These are phyloP conservation scores for Haplosporangium sp. DNA, from an alignment of 371 early-diverging fungal species.

Conservation along the genomic window DNA sequence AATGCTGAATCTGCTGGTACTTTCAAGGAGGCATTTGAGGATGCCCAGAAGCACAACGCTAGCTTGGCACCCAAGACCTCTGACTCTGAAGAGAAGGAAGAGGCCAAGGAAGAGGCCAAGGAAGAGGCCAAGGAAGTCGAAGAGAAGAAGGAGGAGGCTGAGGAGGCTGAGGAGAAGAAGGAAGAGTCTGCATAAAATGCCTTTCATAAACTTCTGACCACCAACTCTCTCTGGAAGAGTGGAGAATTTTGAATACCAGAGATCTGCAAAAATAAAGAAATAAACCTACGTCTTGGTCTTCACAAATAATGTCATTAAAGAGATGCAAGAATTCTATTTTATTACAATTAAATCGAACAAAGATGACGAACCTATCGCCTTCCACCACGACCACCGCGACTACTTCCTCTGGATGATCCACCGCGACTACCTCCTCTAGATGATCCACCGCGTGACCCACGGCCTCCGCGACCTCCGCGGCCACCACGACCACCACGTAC, in stretches of 20 bases:
- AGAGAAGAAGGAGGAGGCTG: constrained; percentile 37
- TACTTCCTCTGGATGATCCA: constrained; percentile 8
- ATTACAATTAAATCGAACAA: too few relatives aligned
- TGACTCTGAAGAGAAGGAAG: constrained; percentile 19
- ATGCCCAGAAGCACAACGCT: constrained; percentile 69
- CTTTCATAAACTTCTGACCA: constrained; percentile 3
- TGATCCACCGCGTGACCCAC: constrained; percentile 25
- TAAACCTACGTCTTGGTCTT: background rate
- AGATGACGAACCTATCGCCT: constrained; percentile 17
- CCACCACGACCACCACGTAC: constrained; percentile 53
- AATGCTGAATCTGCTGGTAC: constrained; percentile 86
- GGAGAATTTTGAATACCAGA: background rate
- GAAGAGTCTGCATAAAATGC: constrained; percentile 50
- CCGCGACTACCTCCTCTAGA: constrained; percentile 19
- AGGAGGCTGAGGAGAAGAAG: constrained; percentile 56
- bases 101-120: constrained; percentile 26
- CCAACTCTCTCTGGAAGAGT: background rate
- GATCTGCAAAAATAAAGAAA: constrained; percentile 5
- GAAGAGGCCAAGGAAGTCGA: constrained; percentile 33
- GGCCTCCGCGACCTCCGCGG: constrained; percentile 46
- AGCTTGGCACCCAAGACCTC: constrained; percentile 29
- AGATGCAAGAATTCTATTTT: too few relatives aligned
- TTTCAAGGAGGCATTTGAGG: constrained; percentile 78
- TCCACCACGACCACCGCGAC: constrained; percentile 43
- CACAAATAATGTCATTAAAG: too few relatives aligned